phyloP scores from a whole-genome alignment of 129 eudicot species.

The Flaveria trinervia region DNA sequence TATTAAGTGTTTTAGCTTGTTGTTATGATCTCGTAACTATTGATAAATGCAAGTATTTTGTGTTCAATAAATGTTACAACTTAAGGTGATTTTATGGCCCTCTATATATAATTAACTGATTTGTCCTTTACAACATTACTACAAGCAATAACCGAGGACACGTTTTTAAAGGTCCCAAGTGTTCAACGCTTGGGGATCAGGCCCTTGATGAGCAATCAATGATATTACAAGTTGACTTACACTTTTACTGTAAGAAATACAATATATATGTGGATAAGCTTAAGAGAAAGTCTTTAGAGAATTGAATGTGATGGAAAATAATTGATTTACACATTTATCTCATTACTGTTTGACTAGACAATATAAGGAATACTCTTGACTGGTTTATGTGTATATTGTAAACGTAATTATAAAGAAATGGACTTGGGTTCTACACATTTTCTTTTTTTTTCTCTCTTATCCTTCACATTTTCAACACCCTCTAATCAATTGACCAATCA shows the following conservation, averaged over 20 bases:
- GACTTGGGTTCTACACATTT: too few relatives aligned
- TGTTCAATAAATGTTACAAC: slow-evolving; percentile 10
- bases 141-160: slow-evolving; percentile 2
- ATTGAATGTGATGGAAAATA: too few relatives aligned
- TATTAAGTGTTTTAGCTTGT: slow-evolving; percentile 13
- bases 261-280: not conserved
- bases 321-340: too few relatives aligned
- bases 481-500: too few relatives aligned
- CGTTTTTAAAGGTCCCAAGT: not conserved
- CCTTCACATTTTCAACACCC: too few relatives aligned
- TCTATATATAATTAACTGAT: not conserved
- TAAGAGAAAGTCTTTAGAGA: too few relatives aligned
- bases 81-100: not conserved
- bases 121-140: not conserved
- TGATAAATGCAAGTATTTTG: slow-evolving; percentile 18
- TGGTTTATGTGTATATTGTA: too few relatives aligned
- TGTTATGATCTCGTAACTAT: slow-evolving; percentile 2
- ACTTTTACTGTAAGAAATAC: not conserved
- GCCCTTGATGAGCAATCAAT: not conserved
- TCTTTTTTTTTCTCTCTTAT: too few relatives aligned
- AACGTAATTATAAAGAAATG: too few relatives aligned
- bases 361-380: too few relatives aligned
- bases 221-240: not conserved
- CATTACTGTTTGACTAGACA: too few relatives aligned
- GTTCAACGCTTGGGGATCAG: not conserved